A percentile compares a stretch with the other conserved stretches of the same genome.
Conservation (phyloP, 2,329 filamentous ascomycete genomes). For the Microcyclospora pomicola region DNA sequence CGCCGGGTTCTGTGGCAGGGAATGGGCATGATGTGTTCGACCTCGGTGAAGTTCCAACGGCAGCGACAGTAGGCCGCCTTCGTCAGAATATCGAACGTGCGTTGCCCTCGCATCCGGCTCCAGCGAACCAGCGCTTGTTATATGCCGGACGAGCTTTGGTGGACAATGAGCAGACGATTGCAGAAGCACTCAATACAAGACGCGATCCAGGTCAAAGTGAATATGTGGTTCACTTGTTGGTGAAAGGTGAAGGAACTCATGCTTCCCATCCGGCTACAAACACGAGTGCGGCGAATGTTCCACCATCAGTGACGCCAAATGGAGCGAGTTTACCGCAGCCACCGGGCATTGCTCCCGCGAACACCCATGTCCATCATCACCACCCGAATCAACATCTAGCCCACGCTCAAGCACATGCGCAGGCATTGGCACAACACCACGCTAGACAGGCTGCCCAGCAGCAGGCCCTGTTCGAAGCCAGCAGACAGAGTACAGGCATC, state of each 20-base stretch:
- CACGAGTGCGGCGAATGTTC: not conserved
- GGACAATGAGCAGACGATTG: slow-evolving; percentile 35
- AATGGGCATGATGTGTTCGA: slow-evolving; percentile 13
- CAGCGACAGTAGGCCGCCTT: slow-evolving; percentile 37
- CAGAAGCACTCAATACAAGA: slow-evolving; percentile 36
- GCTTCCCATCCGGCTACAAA: not conserved
- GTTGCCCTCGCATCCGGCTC: slow-evolving; percentile 33
- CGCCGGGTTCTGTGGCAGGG: slow-evolving; percentile 13
- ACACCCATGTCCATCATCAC: too few species aligned
- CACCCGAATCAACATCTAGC: too few species aligned
- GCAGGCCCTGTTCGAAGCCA: too few species aligned
- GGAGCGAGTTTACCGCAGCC: too few species aligned
- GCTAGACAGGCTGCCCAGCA: too few species aligned
- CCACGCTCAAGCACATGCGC: too few species aligned
- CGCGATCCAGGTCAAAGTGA: slow-evolving; percentile 30
- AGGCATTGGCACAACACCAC: too few species aligned
- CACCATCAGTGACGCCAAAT: too few species aligned
- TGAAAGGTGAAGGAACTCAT: slow-evolving; percentile 12
- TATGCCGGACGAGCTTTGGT: slow-evolving; percentile 42
- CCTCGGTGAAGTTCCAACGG: slow-evolving; percentile 14
- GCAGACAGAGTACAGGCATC: not conserved
- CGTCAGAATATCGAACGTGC: slow-evolving; percentile 37
- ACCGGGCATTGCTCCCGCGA: too few species aligned
- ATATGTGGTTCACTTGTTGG: slow-evolving; percentile 22
- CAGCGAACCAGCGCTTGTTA: slow-evolving; percentile 41